Percentiles rank a stretch among this genome's conserved stretches.
phyloP scores from a whole-genome alignment of 148 eudicot genomes.

The Chenopodium berlandieri region DNA sequence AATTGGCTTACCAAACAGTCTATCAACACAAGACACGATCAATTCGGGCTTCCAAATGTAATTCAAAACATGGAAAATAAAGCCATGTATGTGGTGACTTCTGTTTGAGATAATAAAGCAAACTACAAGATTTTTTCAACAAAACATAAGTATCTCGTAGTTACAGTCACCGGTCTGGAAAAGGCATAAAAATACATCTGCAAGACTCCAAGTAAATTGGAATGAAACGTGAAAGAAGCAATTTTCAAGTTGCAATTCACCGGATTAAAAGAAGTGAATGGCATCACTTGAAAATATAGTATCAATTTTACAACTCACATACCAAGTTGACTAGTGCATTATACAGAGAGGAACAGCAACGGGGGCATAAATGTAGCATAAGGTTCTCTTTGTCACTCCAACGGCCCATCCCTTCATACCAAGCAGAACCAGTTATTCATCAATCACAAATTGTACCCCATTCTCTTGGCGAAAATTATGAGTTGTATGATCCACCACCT shows the following conservation, averaged over 20 bases:
- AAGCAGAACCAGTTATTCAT: constrained; percentile 32
- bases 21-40: too few species aligned
- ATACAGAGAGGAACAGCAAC: not conserved
- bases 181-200: not conserved
- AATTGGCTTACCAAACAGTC: too few species aligned
- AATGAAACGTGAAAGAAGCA: not conserved
- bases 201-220: constrained; percentile 2
- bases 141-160: not conserved
- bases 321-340: not conserved
- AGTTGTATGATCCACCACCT: constrained; percentile 77
- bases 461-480: constrained; percentile 46
- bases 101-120: too few species aligned
- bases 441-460: constrained; percentile 43
- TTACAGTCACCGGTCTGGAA: not conserved
- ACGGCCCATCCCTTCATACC: not conserved
- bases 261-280: not conserved
- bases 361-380: not conserved
- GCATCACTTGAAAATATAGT: not conserved
- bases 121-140: too few species aligned
- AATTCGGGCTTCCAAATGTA: too few species aligned
- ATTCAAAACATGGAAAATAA: too few species aligned
- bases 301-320: not conserved
- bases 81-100: too few species aligned
- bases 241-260: not conserved
- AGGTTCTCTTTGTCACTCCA: not conserved